phyloP scores from a whole-genome alignment of 257 asterid species.

The Primulina tabacum region DNA sequence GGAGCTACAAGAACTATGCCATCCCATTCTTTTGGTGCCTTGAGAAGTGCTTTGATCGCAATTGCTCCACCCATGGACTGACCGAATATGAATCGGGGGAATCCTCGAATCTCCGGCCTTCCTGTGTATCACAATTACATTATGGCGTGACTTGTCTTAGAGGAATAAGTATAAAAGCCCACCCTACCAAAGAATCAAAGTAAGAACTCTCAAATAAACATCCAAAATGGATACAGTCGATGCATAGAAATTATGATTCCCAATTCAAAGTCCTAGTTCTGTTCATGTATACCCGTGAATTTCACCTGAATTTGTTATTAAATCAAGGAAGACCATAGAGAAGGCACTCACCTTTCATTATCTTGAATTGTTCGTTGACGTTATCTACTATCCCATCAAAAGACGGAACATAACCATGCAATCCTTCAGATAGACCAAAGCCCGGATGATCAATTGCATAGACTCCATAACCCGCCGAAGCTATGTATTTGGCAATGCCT shows the following conservation, averaged over 20 bases:
- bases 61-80: conserved; percentile 99
- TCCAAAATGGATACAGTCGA: too few species aligned
- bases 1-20: conserved; percentile 95
- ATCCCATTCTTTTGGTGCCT: conserved; percentile 73
- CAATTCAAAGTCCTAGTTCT: neutral
- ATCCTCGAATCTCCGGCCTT: conserved; percentile 76
- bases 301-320: neutral
- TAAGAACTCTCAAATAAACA: neutral
- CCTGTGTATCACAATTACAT: conserved; percentile 41
- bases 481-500: conserved; percentile 93
- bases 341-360: conserved; percentile 66
- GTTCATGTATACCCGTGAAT: neutral
- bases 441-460: conserved; percentile 99
- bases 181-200: neutral
- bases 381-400: conserved; percentile 82
- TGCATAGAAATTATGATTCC: neutral
- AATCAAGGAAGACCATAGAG: neutral
- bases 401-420: conserved; percentile 84
- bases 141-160: neutral
- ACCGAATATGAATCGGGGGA: conserved; percentile 82
- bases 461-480: conserved; percentile 84
- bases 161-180: neutral
- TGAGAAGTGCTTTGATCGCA: conserved; percentile 79
- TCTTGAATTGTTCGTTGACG: conserved; percentile 63
- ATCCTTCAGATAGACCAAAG: conserved; percentile 93